Base-by-base conservation (phyloP, 179 eudicot species). In the Patellifolia procumbens region DNA sequence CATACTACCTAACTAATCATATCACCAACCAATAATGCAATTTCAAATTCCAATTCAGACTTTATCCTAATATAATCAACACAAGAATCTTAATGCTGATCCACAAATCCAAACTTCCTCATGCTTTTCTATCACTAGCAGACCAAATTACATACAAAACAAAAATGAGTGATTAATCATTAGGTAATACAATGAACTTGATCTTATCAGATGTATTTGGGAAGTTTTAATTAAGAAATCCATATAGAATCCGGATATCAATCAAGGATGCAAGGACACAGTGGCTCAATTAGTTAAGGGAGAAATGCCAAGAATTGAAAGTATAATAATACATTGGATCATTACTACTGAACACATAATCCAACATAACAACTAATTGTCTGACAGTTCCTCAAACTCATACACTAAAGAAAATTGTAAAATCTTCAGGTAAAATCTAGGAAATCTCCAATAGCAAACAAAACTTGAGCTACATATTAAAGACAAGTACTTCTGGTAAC, bases 331-430 rank as follows among this genome's bases (percentile, higher is more conserved):
- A 77, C 68, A 77, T 61, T 56, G 74, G 46, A 67, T 72, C 22
- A 9, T 64, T 16, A 77, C 16, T 26, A 20, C 65, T 63, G 22
- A 58, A 48, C 46, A 81, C 73, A 76, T 12, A 72, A 77, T 77
- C 81, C 80, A 61, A 67, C 65, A 72, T 58, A 20, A 76, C 64
- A 58, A 72, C 77, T 71, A 81, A 72, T 76, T 68, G 83, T 81
- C 70, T 81, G 83, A 71, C 56, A 73, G 51, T 60, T 35, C 26
- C 31, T 61, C 43, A 45, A 76, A 32, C 7, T 56, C 51, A 62
- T 31, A 4, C 6, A 24, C 55, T 59, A 70, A 46, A 55, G 52
- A 3, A 72, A 70, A 51, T 5, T 31, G 7, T 10, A 9, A 24
- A 69, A 26, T 72, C 29, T 43, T 48, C 48, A 16, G 35, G 15